phyloP scores from a whole-genome alignment of 208 protist species.

The Leishmania tarentolae region DNA sequence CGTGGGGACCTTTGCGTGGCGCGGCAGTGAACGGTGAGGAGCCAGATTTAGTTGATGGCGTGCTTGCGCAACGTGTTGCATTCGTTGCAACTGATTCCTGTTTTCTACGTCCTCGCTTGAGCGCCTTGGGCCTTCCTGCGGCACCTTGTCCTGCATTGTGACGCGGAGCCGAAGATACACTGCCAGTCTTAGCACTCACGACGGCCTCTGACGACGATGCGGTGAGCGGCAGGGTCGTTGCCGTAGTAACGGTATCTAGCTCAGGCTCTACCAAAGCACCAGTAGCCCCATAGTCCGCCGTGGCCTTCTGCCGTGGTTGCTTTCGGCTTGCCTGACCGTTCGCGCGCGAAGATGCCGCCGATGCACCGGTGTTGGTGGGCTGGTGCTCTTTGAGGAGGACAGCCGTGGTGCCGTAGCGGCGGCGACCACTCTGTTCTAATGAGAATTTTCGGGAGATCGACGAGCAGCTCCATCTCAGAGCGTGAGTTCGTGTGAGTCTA shows the following conservation, averaged over 20 bases:
- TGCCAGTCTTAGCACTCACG: neutral
- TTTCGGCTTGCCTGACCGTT: conserved; percentile 10
- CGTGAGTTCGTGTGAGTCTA: conserved; percentile 23
- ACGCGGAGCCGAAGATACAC: neutral
- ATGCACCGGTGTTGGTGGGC: conserved; percentile 25
- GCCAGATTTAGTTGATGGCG: neutral
- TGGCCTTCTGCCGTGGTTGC: conserved; percentile 7
- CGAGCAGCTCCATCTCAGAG: neutral
- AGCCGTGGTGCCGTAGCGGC: conserved; percentile 26
- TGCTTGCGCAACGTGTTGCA: neutral
- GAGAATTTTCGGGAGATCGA: neutral
- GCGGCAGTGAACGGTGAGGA: neutral
- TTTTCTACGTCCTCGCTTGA: conserved; percentile 12
- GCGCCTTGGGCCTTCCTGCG: neutral
- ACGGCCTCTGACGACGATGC: conserved; percentile 1
- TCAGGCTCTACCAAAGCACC: conserved; percentile 16
- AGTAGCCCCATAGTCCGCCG: neutral
- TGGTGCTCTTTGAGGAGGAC: conserved; percentile 25
- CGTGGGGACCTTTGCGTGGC: neutral
- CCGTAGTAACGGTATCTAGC: conserved; percentile 2
- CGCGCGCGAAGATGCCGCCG: conserved; percentile 7
- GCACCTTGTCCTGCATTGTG: neutral
- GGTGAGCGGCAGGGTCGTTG: neutral
- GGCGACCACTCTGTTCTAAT: conserved; percentile 14
- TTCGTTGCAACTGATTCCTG: neutral